Percentiles rank a stretch among this genome's conserved stretches.
Evolutionary conservation across 805 yeast species (phyloP).

Genomic region (Alloascoidea africana): DNA sequence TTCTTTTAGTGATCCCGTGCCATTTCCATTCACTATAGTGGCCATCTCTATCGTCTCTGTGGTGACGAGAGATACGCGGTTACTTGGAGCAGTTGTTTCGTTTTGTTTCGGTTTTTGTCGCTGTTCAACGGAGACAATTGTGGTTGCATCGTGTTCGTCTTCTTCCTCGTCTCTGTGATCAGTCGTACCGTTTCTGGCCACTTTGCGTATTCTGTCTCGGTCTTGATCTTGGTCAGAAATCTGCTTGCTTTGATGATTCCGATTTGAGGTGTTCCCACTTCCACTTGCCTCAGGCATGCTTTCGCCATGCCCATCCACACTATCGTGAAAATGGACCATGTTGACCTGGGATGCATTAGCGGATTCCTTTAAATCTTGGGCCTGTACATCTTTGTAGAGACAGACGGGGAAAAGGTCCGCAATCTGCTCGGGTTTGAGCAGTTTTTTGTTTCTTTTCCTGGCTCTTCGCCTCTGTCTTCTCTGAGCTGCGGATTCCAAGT

Average conservation of each 20-base stretch:
- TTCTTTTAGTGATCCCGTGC: neutral
- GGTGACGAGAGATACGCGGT: no score
- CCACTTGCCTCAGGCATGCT: no score
- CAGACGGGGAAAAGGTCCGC: neutral
- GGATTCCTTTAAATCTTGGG: neutral
- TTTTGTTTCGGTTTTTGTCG: no score
- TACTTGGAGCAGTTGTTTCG: no score
- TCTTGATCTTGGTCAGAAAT: neutral
- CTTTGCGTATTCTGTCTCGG: neutral
- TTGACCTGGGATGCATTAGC: neutral
- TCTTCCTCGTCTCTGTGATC: no score
- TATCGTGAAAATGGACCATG: neutral
- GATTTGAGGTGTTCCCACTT: no score
- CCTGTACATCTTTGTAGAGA: neutral
- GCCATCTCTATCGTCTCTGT: no score
- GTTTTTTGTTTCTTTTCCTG: neutral
- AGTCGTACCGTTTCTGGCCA: neutral
- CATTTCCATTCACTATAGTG: neutral
- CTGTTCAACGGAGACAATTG: neutral
- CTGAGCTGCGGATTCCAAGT: neutral
- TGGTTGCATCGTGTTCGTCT: no score
- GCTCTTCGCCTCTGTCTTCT: neutral
- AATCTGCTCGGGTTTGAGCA: neutral
- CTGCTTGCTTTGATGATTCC: no score
- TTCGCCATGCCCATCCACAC: neutral